Base-by-base conservation (phyloP, 1,139 yeast genomes). In the Yamadazyma songkhlaensis region DNA sequence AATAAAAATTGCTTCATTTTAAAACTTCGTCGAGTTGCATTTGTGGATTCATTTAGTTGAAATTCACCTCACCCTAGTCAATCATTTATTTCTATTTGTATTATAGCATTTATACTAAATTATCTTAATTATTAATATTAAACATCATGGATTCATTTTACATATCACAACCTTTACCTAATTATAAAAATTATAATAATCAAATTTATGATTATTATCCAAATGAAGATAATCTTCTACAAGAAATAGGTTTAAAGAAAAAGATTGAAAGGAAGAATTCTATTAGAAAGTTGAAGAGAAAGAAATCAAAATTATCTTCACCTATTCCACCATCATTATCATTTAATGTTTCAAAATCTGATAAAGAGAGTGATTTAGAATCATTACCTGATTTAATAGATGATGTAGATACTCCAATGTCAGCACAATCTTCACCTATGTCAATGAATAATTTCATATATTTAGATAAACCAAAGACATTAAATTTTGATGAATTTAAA, bases 351-450 rank as follows among this genome's bases (percentile, higher is more conserved):
- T 43, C 41, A 13, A 49, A 48, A 25, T 37, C 43, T 12, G 28
- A 14, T 25, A 34, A 31, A 22, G 35, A 31, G 15, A 29, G 35
- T 13, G 72, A 66, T 39, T 54, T 62, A 35, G 73, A 66, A 38
- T 62, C 69, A 4, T 54, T 65, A 26, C 69, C 71, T 1, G 72
- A 64, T 44, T 56, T 59, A 32, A 54, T 64, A 15, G 71, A 65
- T 40, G 67, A 60, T 34, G 21, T 13, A 3, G 40, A 37, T 34
- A 46, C 46, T 14, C 35, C 35, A 6, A 11, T 12, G 17, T 55
- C 69, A 3, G 67, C 67, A 2, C 41, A 49, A 20, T 47, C 57
- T 22, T 40, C 43, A 11, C 43, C 43, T 23, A 20, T 28, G 23
- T 38, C 41, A 9, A 30, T 39, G 7, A 35, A 30, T 28, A 20